Base-by-base conservation (phyloP, 352 stramenopile genomes). In the Phytophthora meadii region DNA sequence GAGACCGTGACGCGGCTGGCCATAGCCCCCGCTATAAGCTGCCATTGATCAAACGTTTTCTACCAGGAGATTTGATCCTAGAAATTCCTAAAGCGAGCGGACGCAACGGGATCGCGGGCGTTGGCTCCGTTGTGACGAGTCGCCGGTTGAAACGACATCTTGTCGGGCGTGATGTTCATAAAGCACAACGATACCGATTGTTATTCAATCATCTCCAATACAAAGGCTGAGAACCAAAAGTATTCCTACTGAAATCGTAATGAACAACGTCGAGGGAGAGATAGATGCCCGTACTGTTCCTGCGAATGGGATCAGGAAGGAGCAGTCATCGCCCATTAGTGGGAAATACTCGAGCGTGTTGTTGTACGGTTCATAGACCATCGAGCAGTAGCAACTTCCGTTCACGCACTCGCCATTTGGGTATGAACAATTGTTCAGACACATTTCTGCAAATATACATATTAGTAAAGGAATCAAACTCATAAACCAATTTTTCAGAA, bases 391-490 rank as follows among this genome's bases (percentile, higher is more conserved):
- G 82, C 97, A 99, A 36, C 70, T 79, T 4, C 97, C 82, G 57
- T 90, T 93, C 62, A 98, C 64, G 56, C 97, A 99, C 32, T 88
- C 69, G 40, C 97, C 97, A 65, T 99, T 98, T 19, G 97, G 97
- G 59, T 97, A 99, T 54, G 89, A 97, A 71, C 97, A 99, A 71
- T 99, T 99, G 76, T 99, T 98, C 17, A 99, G 73, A 61, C 96
- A 99, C 68, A 98, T 85, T 50, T 90, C 73, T 89, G 30, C 30
- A 32, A 6, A 17, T 42, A 44, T 14, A 39, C 2, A 36, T 39
- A 32, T 28, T 40, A 54, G 49, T 15, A 17, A 3, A 7, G 30
- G 19, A 56, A 17, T 6, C 28, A 11, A 61, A 9, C 40, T n/a
- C 8, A 44, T 12, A 47, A 30, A 41, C 12, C 36, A 12, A 17